Evolutionary conservation across 164 flowering plant species (phyloP), one percentile per base, ranked within the genome.

Genomic region (Berberis vulgaris): DNA sequence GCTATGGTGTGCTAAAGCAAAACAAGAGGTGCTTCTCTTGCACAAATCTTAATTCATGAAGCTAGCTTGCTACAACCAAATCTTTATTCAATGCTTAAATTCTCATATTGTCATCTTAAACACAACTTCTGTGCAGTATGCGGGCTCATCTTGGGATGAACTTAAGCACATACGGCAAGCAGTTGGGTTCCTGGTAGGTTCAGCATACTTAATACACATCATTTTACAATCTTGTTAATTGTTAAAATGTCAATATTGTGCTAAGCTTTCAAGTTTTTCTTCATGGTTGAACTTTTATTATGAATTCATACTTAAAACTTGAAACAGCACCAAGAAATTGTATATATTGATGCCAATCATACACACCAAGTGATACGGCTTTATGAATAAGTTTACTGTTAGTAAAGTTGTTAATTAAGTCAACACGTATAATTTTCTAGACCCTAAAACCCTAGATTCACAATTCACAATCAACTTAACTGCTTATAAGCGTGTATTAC

Each of bases 61-160:
- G 3, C 11, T 2, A 7, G 54, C 10, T 50, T 9, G 10, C 54
- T 9, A 52, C n/a, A 4, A 7, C n/a, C 54, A 52, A 47, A 47
- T 47, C 50, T 11, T 47, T 11, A 47, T 47, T 11, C 10, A 1
- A 47, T 47, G 10, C 10, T 47, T 11, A 2, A 11, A 6, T 11
- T 47, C 10, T 11, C 10, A 47, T 47, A 6, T 47, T 47, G 50
- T 47, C 50, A 6, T 47, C 9, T 7, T 47, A 1, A 2, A 6
- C 50, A 1, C 26, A 26, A 26, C 10, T 4, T 47, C 50, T 10
- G 64, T 60, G 12, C 84, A 88, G 99, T 91, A 82, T 76, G 88
- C 91, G 50, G 97, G 97, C 59, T 79, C 94, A 5, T 85, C 97
- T 40, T 95, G 97, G 99, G 97, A 91, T 70, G 95, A 91, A 74